Evolutionary conservation across 768 basidiomycete genomes (phyloP).

Genomic region (Dacryopinax primogenitus): DNA sequence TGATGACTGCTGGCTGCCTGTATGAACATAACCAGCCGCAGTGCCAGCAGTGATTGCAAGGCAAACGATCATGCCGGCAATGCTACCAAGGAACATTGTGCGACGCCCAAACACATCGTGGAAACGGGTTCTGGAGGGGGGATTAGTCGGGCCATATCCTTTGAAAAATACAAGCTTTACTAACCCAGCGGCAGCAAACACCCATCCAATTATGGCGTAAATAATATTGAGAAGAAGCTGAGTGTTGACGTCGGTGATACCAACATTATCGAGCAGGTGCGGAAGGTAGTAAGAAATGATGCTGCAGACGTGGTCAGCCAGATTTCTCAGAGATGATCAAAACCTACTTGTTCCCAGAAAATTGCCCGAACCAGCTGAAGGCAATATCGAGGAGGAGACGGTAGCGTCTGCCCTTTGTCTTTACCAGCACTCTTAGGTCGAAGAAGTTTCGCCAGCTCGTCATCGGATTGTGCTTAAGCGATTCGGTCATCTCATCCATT

Average conservation of each 20-base stretch:
- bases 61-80: neutral
- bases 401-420: slow-evolving; percentile 39
- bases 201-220: slow-evolving; percentile 39
- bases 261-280: slow-evolving; percentile 41
- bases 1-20: neutral
- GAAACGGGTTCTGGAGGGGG: slow-evolving; percentile 30
- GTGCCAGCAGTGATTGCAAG: neutral
- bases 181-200: slow-evolving; percentile 39
- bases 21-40: neutral
- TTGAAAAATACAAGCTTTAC: slow-evolving; percentile 37
- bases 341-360: neutral
- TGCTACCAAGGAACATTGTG: slow-evolving; percentile 2
- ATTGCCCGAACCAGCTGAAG: slow-evolving; percentile 11
- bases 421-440: slow-evolving; percentile 27
- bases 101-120: neutral
- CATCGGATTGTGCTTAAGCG: slow-evolving; percentile 27
- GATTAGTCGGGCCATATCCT: slow-evolving; percentile 35
- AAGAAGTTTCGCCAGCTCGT: slow-evolving; percentile 30
- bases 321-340: neutral
- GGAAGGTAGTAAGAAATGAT: slow-evolving; percentile 28
- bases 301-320: neutral
- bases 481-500: neutral
- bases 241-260: slow-evolving; percentile 37
- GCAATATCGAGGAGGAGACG: slow-evolving; percentile 33
- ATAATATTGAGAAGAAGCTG: slow-evolving; percentile 44